Evolutionary conservation across 2,329 filamentous ascomycete genomes (phyloP), one percentile per base, ranked within the genome.

Genomic region (Aureobasidium lini): DNA sequence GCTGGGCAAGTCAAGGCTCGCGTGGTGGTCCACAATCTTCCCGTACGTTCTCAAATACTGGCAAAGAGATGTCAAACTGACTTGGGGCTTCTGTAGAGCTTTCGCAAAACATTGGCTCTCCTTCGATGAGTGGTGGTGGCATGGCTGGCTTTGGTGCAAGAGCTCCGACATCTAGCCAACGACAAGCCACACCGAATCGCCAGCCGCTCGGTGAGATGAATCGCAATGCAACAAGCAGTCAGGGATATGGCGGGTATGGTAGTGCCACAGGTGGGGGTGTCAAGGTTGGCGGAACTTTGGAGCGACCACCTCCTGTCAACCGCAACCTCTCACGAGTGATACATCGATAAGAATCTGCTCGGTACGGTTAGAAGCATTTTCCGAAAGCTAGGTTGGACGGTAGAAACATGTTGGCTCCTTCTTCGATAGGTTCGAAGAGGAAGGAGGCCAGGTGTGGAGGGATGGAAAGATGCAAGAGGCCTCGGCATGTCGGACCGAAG

Each of bases 161-260:
- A 23, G 8, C 28, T 44, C 16, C 52, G 5, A 7, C 13, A 4
- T 29, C 29, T 2, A 42, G 64, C n/a, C 69, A 71, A 46, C 68
- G 68, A 23, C 63, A 67, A 10, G 69, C 71, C 10, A 71, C 72
- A 0, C 66, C 70, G 16, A 64, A 64, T 37, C 66, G 72, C 47
- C 71, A 71, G 40, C 65, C 71, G 11, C 59, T 75, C 4, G 63
- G 65, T n/a, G 64, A 62, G 31, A 23, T 67, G 13, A 58, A 68
- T 48, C 53, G 63, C 13, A 69, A 69, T 54, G 47, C 64, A 6
- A 64, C 66, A 49, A 44, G 59, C 11, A 57, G 61, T 16, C 49
- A 62, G 13, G 62, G 62, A 10, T 59, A 66, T 31, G 65, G 64
- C n/a, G 68, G 64, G 18, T 71, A 71, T 59, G 64, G 67, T 23